Base-by-base conservation (phyloP, 176 grass and related monocot species). In the Rhynchospora tenuis region DNA sequence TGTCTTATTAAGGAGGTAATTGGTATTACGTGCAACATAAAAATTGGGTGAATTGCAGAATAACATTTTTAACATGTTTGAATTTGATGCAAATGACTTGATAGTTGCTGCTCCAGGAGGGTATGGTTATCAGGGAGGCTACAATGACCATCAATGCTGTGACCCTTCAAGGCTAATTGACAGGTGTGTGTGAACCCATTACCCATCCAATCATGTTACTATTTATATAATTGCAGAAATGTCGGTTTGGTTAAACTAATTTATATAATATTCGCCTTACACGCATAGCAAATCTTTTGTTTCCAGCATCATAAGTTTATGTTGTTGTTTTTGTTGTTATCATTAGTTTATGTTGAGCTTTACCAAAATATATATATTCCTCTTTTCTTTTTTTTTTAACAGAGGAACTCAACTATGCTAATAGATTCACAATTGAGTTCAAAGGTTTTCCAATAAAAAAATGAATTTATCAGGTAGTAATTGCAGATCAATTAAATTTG, bases 71-170 rank as follows among this genome's bases (percentile, higher is more conserved):
- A 47, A 81, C 22, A 22, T 50, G 14, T 63, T 52, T 84, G 71
- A 31, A 80, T 43, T 65, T 51, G n/a, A 24, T 48, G 44, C 15
- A 12, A 1, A 2, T 19, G 88, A 77, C 31, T 63, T 92, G 63
- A 86, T 88, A 46, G 80, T 89, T 89, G 90, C 86, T 85, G 74
- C 83, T 72, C 86, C 88, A 83, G 90, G 76, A 81, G 85, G 87
- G 7, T 83, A 86, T n/a, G 83, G 76, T 9, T 86, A 86, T n/a
- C 87, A 71, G 16, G 52, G 54, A 16, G 82, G 87, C 50, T 76
- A 85, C 71, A 83, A 74, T 46, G 84, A 84, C 20, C 84, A 87
- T 72, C 89, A 89, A 31, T 87, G 83, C 62, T 19, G 84, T 70
- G 92, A 88, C 26, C 70, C 60, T 45, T 78, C 79, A 10, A 83